Evolutionary conservation across 2,329 filamentous ascomycete species (phyloP), one percentile per base, ranked within the genome.

Genomic region (Cytospora schulzeri): DNA sequence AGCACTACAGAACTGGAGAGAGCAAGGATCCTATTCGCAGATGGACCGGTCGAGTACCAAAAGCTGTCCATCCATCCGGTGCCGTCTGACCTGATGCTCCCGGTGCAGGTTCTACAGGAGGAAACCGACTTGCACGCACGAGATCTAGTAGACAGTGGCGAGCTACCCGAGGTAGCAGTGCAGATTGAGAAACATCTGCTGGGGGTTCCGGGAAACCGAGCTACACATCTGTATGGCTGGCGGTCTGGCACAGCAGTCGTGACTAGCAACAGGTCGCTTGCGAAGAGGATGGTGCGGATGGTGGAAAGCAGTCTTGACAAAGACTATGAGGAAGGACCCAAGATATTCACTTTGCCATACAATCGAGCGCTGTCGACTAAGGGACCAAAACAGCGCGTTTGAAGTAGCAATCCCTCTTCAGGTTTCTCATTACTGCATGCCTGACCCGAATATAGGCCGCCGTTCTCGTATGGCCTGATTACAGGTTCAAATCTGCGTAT

Each of bases 1-100:
- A 90, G 87, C 2, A 76, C 80, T 1, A 81, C 83, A 15, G 85
- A 92, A 74, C 86, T 83, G 68, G 75, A 75, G 22, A 81, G 91
- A 28, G 86, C 87, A 3, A 75, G 79, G 1, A 73, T 91, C 0
- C 74, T 93, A 33, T 76, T 91, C 5, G n/a, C 33, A 7, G 60
- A 45, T 9, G 35, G 31, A 9, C 28, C n/a, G 17, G 24, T 24
- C 14, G 57, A 63, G 15, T 57, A 63, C 11, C 66, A 67, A 57
- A 51, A 51, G 11, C 24, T 64, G 1, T 67, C 66, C 11, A 31
- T 63, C 12, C 60, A 67, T 15, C 29, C 48, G 6, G 54, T 67
- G 14, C 57, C 60, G 11, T 51, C 57, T 6, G 64, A 67, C 19
- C 50, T 67, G 31, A 55, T 56, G 26, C 29, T 67, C 12, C 66